phyloP scores from a whole-genome alignment of 1,284 basidiomycete species.

The Cystobasidium pallidum region DNA sequence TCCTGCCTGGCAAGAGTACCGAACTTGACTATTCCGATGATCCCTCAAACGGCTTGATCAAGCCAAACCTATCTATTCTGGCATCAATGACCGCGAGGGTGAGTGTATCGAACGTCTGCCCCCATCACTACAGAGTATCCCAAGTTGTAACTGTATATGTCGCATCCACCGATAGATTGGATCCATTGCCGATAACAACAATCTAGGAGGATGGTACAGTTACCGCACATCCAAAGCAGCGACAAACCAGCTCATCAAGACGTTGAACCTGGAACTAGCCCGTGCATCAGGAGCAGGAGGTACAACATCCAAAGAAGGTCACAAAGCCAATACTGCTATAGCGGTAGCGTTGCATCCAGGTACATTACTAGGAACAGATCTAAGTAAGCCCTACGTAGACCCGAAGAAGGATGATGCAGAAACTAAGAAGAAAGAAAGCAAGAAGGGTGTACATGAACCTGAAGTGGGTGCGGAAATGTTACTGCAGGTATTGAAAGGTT shows the following conservation, averaged over 20 bases:
- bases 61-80: constrained; percentile 56
- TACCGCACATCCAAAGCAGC: constrained; percentile 55
- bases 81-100: constrained; percentile 60
- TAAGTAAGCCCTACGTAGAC: constrained; percentile 51
- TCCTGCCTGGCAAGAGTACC: constrained; percentile 58
- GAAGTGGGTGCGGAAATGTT: constrained; percentile 66
- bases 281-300: constrained; percentile 45
- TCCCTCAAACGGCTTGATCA: constrained; percentile 57
- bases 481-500: constrained; percentile 62
- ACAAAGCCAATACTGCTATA: constrained; percentile 44
- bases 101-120: constrained; percentile 49
- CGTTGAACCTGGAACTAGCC: constrained; percentile 52
- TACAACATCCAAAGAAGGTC: neutral
- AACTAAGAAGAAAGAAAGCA: constrained; percentile 47
- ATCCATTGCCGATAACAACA: constrained; percentile 44
- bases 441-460: constrained; percentile 55
- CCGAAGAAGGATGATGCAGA: constrained; percentile 50
- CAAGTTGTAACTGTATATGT: too few relatives aligned
- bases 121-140: neutral
- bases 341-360: constrained; percentile 54
- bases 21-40: constrained; percentile 52
- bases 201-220: constrained; percentile 45
- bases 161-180: too few relatives aligned
- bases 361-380: constrained; percentile 52
- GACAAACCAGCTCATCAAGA: constrained; percentile 55